Evolutionary conservation across 2,329 filamentous ascomycete species (phyloP), one percentile per base, ranked within the genome.

Genomic region (Ceratocystis papillata): DNA sequence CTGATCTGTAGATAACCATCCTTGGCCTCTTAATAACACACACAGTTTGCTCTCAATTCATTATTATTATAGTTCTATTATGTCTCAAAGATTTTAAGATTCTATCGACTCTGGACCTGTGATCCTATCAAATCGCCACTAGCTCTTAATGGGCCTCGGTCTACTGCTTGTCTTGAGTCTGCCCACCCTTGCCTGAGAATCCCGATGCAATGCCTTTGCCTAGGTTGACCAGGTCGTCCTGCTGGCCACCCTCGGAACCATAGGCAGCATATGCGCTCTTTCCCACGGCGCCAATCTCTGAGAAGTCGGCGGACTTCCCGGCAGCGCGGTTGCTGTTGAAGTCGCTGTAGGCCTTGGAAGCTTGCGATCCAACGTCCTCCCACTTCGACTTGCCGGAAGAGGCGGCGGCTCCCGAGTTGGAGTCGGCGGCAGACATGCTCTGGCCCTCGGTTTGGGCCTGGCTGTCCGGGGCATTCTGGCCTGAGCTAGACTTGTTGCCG

Each of bases 261-360:
- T 72, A 75, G 2, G 68, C 73, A 30, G 70, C 67, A n/a, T 74
- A 73, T 4, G 74, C 73, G 28, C 70, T 69, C 61, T 70, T 61
- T n/a, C 67, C 69, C 55, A 70, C 64, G 25, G 17, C 63, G n/a
- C 69, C 68, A 12, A 71, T 63, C 46, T 68, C 65, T 28, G 37
- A 59, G 59, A 70, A 70, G 50, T 69, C 55, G 5, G 65, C 59
- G 2, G 62, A 67, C 46, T 67, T 67, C 45, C 68, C 69, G n/a
- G 65, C 59, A 10, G 65, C 57, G 45, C 67, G 64, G 66, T 62
- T 50, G 10, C 53, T 30, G 59, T 70, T 65, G 48, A 67, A 68
- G 53, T 67, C 46, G 6, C 20, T 41, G 57, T 67, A 69, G 33
- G 65, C 70, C 53, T 67, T 65, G 55, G 69, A 66, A 3, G 65